A percentile compares a stretch with the other conserved stretches of the same genome.
Conservation (phyloP, 768 basidiomycete species). For the Lentinula raphanica region DNA sequence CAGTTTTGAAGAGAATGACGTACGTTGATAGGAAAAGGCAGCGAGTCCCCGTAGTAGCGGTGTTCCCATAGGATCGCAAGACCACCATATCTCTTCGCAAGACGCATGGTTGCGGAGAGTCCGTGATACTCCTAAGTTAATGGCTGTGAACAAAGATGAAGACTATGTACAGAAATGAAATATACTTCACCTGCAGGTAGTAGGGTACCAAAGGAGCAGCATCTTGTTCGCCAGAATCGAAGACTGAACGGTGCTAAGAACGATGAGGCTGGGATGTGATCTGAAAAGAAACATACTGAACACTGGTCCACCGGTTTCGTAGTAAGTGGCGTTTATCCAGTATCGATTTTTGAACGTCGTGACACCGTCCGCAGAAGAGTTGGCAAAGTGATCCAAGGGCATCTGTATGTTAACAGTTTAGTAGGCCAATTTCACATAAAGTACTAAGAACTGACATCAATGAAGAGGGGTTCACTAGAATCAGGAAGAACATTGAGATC, state of each 20-base stretch:
- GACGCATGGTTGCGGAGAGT: constrained; percentile 40
- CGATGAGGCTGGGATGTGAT: not conserved
- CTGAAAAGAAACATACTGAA: constrained; percentile 28
- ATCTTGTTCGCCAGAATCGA: constrained; percentile 48
- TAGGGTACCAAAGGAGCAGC: constrained; percentile 43
- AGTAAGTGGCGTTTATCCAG: constrained; percentile 46
- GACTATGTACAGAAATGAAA: not conserved
- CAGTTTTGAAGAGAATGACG: not conserved
- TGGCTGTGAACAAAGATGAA: not conserved
- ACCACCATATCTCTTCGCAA: constrained; percentile 42
- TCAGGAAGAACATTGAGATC: not conserved
- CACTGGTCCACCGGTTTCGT: constrained; percentile 41
- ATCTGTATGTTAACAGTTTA: constrained; percentile 23
- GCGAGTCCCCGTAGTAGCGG: constrained; percentile 42
- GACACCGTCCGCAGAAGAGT: constrained; percentile 14
- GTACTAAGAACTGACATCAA: not conserved
- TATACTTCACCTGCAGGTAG: constrained; percentile 37
- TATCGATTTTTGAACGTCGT: constrained; percentile 40
- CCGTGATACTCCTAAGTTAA: constrained; percentile 39
- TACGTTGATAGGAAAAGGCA: constrained; percentile 44
- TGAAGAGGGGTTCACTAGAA: not conserved
- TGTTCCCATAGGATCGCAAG: constrained; percentile 48
- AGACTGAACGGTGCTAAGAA: constrained; percentile 25
- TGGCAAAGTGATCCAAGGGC: constrained; percentile 41
- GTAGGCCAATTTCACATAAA: not conserved